These are phyloP conservation scores for Paraphoma chrysanthemicola DNA, from an alignment of 2,329 filamentous ascomycete species.

Conservation along the genomic window DNA sequence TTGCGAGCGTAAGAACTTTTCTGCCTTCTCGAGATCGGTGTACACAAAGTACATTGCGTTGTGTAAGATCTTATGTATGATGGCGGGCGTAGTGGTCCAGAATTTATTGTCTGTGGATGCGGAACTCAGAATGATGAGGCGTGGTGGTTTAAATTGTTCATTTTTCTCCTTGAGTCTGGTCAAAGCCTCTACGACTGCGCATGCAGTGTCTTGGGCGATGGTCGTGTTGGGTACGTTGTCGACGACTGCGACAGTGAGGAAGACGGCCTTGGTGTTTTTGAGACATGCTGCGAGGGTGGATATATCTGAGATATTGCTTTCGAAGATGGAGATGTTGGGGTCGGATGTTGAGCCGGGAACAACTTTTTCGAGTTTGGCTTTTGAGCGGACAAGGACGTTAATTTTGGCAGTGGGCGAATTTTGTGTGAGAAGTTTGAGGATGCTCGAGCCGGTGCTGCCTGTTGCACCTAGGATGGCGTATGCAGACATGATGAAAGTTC, in stretches of 20 bases:
- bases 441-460: conserved; percentile 17
- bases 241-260: conserved; percentile 50
- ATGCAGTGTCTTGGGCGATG: conserved; percentile 47
- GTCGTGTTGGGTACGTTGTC: conserved; percentile 54
- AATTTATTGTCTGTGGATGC: conserved; percentile 52
- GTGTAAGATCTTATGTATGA: conserved; percentile 18
- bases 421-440: conserved; percentile 9
- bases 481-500: conserved; percentile 4
- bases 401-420: conserved; percentile 6
- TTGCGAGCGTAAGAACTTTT: conserved; percentile 48
- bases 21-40: conserved; percentile 45
- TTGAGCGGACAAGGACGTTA: conserved; percentile 20
- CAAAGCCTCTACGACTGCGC: conserved; percentile 48
- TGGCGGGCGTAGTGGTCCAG: conserved; percentile 32
- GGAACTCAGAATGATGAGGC: conserved; percentile 54
- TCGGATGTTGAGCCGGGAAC: conserved; percentile 7
- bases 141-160: conserved; percentile 34
- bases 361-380: conserved; percentile 10
- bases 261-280: conserved; percentile 45
- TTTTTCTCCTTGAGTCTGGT: conserved; percentile 26
- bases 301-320: conserved; percentile 52
- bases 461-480: conserved; percentile 21
- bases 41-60: conserved; percentile 50
- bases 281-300: conserved; percentile 49
- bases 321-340: conserved; percentile 47